Conservation (phyloP, 225 moss, liverwort and hornwort genomes). For the Ulota crispa region DNA sequence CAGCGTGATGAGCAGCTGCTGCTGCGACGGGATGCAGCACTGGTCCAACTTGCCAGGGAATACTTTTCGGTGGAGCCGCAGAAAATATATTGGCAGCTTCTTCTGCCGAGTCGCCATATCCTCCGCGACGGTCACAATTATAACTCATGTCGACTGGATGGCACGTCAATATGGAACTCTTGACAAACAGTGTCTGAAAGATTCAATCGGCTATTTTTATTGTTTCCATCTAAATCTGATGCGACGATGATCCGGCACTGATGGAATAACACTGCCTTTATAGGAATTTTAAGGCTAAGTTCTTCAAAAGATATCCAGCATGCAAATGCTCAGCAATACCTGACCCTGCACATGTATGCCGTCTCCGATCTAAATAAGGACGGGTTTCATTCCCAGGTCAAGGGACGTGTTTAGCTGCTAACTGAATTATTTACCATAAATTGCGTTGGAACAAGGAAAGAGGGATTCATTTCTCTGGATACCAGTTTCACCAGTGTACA, state of each 20-base stretch:
- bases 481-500: too few relatives aligned
- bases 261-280: neutral
- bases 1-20: neutral
- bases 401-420: neutral
- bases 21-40: neutral
- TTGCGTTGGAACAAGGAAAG: neutral
- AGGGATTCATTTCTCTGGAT: neutral
- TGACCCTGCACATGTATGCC: neutral
- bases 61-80: conserved; percentile 20
- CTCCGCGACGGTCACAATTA: conserved; percentile 40
- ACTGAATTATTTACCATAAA: neutral
- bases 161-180: neutral
- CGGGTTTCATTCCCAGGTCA: neutral
- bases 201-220: neutral
- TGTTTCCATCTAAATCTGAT: too few relatives aligned
- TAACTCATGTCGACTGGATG: conserved; percentile 35
- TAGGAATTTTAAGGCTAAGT: neutral
- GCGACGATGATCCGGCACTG: neutral
- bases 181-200: neutral
- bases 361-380: too few relatives aligned
- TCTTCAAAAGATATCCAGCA: neutral
- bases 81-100: conserved; percentile 39
- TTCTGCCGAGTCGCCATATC: conserved; percentile 50
- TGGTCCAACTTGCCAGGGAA: conserved; percentile 38
- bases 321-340: neutral